Base-by-base conservation (phyloP, 345 rosid genomes). In the Salix exigua region DNA sequence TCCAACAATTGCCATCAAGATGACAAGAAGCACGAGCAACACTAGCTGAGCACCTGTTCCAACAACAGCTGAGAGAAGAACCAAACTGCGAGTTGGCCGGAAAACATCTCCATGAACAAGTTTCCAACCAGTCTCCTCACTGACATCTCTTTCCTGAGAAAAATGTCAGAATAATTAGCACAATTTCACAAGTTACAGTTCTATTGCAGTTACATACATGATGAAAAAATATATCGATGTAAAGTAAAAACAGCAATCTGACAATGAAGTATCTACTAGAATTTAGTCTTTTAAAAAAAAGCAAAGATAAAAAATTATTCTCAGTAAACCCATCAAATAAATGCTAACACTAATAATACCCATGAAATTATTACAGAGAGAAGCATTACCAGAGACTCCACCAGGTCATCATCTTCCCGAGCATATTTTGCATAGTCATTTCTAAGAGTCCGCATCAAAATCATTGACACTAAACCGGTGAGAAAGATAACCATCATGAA, bases 401-500 rank as follows among this genome's bases (percentile, higher is more conserved):
- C 98, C 64, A 94, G 85, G 87, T 94, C 97, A 80, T 94, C 98
- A 86, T 94, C 96, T 79, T 94, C 98, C 76, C 98, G 93, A 11
- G 98, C 98, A 84, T 94, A 94, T 80, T 94, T 94, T 1, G 98
- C 98, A 79, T 94, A 94, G 82, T 94, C 98, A 83, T 94, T 94
- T 82, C 98, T 85, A 48, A 94, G 93, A 73, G 98, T 94, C 80
- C 98, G 88, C 98, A 94, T 94, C 86, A 94, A 82, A 84, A 94
- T 94, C 98, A 94, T 92, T 46, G 98, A 94, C 77, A 94, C 98
- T 91, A 94, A 83, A 79, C 98, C 98, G 76, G 98, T 92, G 80
- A 94, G 93, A 82, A 94, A 92, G 84, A 94, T 94, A 81, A 94
- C 98, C 98, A 94, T 92, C 98, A 94, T 94, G 87, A 92, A 94